These are phyloP conservation scores for Phenoliferia sp. DNA, from an alignment of 1,284 basidiomycete species.

Conservation along the genomic window DNA sequence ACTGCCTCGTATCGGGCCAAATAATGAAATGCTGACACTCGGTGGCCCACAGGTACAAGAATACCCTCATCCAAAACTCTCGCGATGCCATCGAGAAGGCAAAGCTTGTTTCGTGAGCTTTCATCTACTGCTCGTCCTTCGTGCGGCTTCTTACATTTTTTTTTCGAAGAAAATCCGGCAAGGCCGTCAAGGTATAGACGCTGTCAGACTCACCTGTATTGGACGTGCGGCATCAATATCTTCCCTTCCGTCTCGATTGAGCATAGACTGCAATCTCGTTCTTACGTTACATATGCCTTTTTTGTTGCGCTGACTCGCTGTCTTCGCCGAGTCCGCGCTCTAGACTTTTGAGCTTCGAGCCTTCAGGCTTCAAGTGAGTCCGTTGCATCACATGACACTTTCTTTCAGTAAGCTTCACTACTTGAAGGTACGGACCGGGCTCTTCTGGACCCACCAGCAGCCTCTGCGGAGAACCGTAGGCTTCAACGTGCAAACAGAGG, in stretches of 20 bases:
- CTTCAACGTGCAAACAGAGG: too few species aligned
- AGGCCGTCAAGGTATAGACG: constrained; percentile 14
- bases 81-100: constrained; percentile 80
- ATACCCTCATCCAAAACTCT: constrained; percentile 63
- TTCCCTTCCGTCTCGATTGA: neutral
- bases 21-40: constrained; percentile 54
- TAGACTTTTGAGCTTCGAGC: too few species aligned
- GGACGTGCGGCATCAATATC: neutral
- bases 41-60: constrained; percentile 91
- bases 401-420: too few species aligned
- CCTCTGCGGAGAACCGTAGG: too few species aligned
- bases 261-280: neutral
- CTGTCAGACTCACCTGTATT: neutral
- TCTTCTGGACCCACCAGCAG: too few species aligned
- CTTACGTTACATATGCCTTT: neutral
- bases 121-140: neutral
- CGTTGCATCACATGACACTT: too few species aligned
- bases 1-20: neutral
- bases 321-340: too few species aligned
- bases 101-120: constrained; percentile 64
- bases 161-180: constrained; percentile 12
- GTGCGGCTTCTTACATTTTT: neutral
- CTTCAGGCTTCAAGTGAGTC: too few species aligned
- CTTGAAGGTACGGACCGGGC: too few species aligned
- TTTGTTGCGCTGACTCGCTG: too few species aligned